These are phyloP conservation scores for Hypoxylon sp. DNA, from an alignment of 2,329 filamentous ascomycete genomes.

Conservation along the genomic window DNA sequence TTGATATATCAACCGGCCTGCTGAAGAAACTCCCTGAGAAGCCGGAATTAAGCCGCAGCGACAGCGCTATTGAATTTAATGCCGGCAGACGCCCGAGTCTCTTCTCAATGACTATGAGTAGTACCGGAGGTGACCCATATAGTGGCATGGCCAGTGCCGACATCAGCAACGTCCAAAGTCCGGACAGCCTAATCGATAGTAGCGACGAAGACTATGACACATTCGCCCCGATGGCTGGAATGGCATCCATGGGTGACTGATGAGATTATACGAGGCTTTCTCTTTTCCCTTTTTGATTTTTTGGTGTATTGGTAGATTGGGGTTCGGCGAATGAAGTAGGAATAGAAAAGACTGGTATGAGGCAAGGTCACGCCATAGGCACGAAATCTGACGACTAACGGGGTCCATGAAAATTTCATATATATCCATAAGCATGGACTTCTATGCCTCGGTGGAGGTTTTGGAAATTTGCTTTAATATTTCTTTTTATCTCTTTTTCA, in stretches of 20 bases:
- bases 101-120: conserved; percentile 55
- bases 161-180: conserved; percentile 67
- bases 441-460: conserved; percentile 9
- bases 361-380: conserved; percentile 52
- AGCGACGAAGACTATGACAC: conserved; percentile 71
- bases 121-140: conserved; percentile 54
- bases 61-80: conserved; percentile 65
- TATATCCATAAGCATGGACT: conserved; percentile 31
- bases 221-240: conserved; percentile 56
- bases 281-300: conserved; percentile 17
- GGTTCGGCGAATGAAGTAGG: conserved; percentile 38
- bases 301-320: conserved; percentile 32
- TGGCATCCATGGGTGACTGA: conserved; percentile 53
- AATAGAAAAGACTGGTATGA: conserved; percentile 43
- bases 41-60: conserved; percentile 72
- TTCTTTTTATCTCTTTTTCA: conserved; percentile 19
- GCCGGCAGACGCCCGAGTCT: conserved; percentile 57
- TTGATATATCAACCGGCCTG: conserved; percentile 79
- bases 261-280: conserved; percentile 9
- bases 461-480: conserved; percentile 26
- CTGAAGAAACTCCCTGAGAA: conserved; percentile 80
- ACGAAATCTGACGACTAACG: conserved; percentile 50
- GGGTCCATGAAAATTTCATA: conserved; percentile 30
- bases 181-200: conserved; percentile 64
- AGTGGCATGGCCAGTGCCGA: conserved; percentile 64